Base-by-base conservation (phyloP, 2,329 filamentous ascomycete genomes). In the Penicillium sp. region DNA sequence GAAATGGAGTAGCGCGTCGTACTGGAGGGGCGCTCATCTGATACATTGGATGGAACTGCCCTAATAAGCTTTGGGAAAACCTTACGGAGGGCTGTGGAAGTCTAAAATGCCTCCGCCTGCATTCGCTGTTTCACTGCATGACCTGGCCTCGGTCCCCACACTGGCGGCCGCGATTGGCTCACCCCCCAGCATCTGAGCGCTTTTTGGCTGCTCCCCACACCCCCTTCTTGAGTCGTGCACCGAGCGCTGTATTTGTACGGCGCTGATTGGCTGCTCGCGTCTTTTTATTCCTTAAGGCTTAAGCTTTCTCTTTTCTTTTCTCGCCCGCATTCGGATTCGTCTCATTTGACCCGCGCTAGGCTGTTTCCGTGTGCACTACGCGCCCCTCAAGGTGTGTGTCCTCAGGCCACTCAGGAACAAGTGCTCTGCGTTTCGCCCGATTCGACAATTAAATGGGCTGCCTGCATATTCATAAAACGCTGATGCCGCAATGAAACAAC, bases 251-350 rank as follows among this genome's bases (percentile, higher is more conserved):
- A 47, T 40, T 23, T 64, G 65, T 7, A 18, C n/a, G 21, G 55
- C 46, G 57, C 57, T 60, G 14, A 62, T 57, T 64, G 62, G 66
- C 61, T n/a, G n/a, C n/a, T n/a, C n/a, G n/a, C n/a, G n/a, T 56
- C 21, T 26, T 26, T 26, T 33, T 12, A 9, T 23, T 21, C 30
- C 20, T 35, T 33, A 53, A 42, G n/a, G 33, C 33, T 38, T 38
- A 11, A 16, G 16, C 26, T 30, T 38, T 6, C 14, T 38, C 33
- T n/a, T 42, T 42, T 42, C n/a, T 42, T n/a, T 5, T 42, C 63
- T 54, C 35, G 50, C 61, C 63, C 59, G 57, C 61, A 63, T 28
- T 18, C 63, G 69, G 48, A 33, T 70, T 52, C 50, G 50, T 52
- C 50, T 24, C 35, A 40, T 50, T 28, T 21, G 16, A 21, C 3